phyloP scores from a whole-genome alignment of 2,329 filamentous ascomycete species.

The Tolypocladium tundrense region DNA sequence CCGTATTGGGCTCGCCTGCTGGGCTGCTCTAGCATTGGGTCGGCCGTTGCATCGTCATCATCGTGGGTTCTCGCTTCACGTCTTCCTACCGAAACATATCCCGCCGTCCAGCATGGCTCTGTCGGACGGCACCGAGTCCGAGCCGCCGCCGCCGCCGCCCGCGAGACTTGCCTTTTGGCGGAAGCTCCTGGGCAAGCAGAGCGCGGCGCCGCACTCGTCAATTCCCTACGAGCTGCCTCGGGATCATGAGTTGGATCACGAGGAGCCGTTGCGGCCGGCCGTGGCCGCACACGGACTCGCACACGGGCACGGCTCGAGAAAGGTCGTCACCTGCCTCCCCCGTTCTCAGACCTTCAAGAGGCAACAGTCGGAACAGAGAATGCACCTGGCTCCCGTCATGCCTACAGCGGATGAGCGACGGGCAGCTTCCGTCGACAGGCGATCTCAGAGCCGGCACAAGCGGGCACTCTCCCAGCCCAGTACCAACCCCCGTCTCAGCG shows the following conservation, averaged over 20 bases:
- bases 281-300: slow-evolving; percentile 5
- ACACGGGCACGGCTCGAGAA: slow-evolving; percentile 21
- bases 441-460: slow-evolving; percentile 23
- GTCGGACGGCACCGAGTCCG: slow-evolving; percentile 15
- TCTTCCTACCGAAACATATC: background rate
- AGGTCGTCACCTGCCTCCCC: slow-evolving; percentile 69
- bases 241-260: slow-evolving; percentile 27
- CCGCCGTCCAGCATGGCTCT: slow-evolving; percentile 19
- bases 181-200: slow-evolving; percentile 16
- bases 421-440: slow-evolving; percentile 56
- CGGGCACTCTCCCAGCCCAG: slow-evolving; percentile 11
- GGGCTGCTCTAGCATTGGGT: background rate
- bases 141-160: slow-evolving; percentile 15
- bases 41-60: too few species aligned
- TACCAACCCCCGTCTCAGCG: slow-evolving; percentile 33
- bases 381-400: slow-evolving; percentile 58
- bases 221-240: slow-evolving; percentile 7
- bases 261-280: slow-evolving; percentile 3
- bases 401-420: slow-evolving; percentile 58
- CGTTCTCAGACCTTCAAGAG: slow-evolving; percentile 70
- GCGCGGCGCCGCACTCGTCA: slow-evolving; percentile 4
- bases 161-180: slow-evolving; percentile 16
- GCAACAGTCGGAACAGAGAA: slow-evolving; percentile 70
- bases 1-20: background rate
- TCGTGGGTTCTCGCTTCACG: background rate